Base-by-base conservation (phyloP, 495 filamentous ascomycete genomes). In the Penicillium ochrochloron region DNA sequence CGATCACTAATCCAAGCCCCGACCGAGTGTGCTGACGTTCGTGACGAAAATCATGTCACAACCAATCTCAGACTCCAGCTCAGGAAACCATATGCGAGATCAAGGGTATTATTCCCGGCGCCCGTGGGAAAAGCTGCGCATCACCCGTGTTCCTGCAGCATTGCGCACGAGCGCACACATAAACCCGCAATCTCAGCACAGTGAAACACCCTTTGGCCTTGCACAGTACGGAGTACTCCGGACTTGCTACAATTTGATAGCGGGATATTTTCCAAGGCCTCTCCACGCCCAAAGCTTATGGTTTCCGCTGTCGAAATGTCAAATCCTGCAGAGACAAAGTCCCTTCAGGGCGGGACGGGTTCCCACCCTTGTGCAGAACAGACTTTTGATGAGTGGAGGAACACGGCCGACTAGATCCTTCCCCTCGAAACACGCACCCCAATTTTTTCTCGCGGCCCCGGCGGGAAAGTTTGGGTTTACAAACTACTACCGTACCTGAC, bases 341-440 rank as follows among this genome's bases (percentile, higher is more conserved):
- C 23, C 29, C 34, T 34, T 41, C 44, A 29, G 29, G 12, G 15
- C 39, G 56, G 60, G 42, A 59, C n/a, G 37, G 35, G 61, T 64
- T 60, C 42, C 66, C 66, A 65, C 62, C 53, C 44, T 54, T 46
- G 29, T 62, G 64, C 64, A 61, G 62, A 37, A 11, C 25, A n/a
- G 17, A 29, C 44, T 48, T 10, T 37, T 25, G 37, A 9, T 15
- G 29, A 56, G 29, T 34, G n/a, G 53, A 23, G n/a, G 53, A 23
- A 37, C 44, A 56, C 53, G 53, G 27, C 25, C 2, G 15, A 51
- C 9, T 5, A 17, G 31, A 7, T 9, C 31, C 50, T 7, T 17
- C 25, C 23, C 12, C 48, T 52, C 48, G 48, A 29, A 29, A 51
- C 55, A 29, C 19, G 17, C 42, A 35, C 58, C 31, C 19, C 11